These are phyloP conservation scores for Hypholoma sublateritium DNA, from an alignment of 768 basidiomycete genomes.

Conservation along the genomic window DNA sequence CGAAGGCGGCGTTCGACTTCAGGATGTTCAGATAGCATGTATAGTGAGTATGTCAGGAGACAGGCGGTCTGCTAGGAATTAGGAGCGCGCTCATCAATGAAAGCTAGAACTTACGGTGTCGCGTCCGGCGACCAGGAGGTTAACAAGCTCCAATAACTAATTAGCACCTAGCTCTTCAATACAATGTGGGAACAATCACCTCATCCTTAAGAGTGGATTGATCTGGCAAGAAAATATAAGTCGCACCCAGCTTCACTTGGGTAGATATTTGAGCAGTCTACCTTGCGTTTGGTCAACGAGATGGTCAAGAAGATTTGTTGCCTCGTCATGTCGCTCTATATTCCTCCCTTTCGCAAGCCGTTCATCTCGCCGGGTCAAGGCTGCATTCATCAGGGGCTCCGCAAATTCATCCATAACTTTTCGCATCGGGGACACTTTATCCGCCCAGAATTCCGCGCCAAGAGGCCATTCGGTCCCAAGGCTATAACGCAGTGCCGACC, in stretches of 20 bases:
- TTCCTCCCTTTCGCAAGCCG: conserved; percentile 8
- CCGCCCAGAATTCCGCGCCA: conserved; percentile 43
- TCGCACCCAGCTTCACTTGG: background rate
- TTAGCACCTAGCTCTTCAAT: background rate
- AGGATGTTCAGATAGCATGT: conserved; percentile 45
- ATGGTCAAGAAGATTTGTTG: conserved; percentile 41
- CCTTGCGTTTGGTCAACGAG: conserved; percentile 49
- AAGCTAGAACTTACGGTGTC: conserved; percentile 38
- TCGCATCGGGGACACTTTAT: conserved; percentile 40
- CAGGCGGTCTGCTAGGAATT: conserved; percentile 33
- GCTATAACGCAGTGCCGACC: conserved; percentile 35
- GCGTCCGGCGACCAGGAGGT: conserved; percentile 49
- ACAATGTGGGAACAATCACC: background rate
- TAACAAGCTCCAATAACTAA: conserved; percentile 36
- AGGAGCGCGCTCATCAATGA: background rate
- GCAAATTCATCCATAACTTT: conserved; percentile 43
- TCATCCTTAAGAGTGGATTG: conserved; percentile 18
- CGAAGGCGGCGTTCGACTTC: conserved; percentile 35
- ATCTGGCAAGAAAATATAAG: conserved; percentile 1
- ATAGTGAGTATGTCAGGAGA: conserved; percentile 40
- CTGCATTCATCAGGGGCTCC: conserved; percentile 39
- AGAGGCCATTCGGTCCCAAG: conserved; percentile 35
- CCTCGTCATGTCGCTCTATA: conserved; percentile 27
- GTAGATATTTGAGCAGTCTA: conserved; percentile 14
- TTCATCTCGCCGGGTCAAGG: conserved; percentile 1